Conservation (phyloP, 2,329 filamentous ascomycete species). For the Penicillium sp. region DNA sequence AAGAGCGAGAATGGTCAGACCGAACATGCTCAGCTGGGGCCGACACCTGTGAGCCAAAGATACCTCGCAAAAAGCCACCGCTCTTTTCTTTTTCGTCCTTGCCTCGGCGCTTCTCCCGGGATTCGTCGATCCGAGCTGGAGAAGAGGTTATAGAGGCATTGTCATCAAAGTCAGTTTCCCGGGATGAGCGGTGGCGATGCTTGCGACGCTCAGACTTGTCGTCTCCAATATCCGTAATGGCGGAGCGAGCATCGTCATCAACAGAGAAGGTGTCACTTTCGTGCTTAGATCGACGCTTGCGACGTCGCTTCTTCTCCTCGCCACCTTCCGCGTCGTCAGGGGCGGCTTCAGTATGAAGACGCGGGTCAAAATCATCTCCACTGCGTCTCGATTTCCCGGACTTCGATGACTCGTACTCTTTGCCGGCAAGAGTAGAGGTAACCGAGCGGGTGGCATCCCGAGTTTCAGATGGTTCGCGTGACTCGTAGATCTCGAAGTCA, state of each 20-base stretch:
- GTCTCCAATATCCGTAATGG: slow-evolving; percentile 17
- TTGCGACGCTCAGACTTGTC: slow-evolving; percentile 24
- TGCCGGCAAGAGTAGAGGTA: neutral
- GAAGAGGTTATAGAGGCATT: slow-evolving; percentile 35
- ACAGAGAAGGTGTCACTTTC: slow-evolving; percentile 19
- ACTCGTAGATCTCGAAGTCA: slow-evolving; percentile 1
- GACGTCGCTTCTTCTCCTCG: slow-evolving; percentile 25
- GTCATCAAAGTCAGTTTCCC: slow-evolving; percentile 33
- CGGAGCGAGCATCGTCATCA: slow-evolving; percentile 20
- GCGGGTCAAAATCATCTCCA: slow-evolving; percentile 16
- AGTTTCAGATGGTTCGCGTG: neutral
- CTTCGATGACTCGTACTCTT: neutral
- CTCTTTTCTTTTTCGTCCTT: slow-evolving; percentile 34
- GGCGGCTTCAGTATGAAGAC: slow-evolving; percentile 12
- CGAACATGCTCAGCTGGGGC: slow-evolving; percentile 24
- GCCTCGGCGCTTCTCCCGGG: slow-evolving; percentile 29
- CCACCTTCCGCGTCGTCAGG: slow-evolving; percentile 11
- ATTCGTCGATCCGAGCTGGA: slow-evolving; percentile 31
- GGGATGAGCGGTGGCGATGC: slow-evolving; percentile 11
- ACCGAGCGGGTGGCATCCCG: neutral
- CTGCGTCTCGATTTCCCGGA: neutral
- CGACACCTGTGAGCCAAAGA: slow-evolving; percentile 40
- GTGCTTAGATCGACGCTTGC: slow-evolving; percentile 28
- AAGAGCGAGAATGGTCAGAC: slow-evolving; percentile 13
- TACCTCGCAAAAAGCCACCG: slow-evolving; percentile 35